A percentile compares a stretch with the other conserved stretches of the same genome.
phyloP scores from a whole-genome alignment of 768 basidiomycete species.

The Boletellus ananiceps region DNA sequence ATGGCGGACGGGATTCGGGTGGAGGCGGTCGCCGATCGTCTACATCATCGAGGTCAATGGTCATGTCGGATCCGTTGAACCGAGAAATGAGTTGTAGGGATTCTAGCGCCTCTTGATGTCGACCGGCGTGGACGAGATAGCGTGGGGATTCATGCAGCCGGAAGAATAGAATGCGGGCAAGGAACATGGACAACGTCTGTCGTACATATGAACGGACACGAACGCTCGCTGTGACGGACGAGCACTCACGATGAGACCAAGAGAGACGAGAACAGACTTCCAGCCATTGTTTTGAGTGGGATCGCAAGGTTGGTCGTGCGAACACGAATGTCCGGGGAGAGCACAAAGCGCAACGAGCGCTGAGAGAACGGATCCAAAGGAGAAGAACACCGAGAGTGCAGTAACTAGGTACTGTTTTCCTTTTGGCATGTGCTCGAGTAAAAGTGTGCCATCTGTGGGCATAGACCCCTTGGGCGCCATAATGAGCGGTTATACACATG shows the following conservation, averaged over 20 bases:
- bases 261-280: slow-evolving; percentile 73
- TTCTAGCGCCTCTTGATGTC: slow-evolving; percentile 78
- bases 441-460: slow-evolving; percentile 93
- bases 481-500: neutral
- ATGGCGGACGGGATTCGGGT: slow-evolving; percentile 15
- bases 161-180: slow-evolving; percentile 85
- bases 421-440: slow-evolving; percentile 89
- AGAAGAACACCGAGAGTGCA: slow-evolving; percentile 92
- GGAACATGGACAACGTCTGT: slow-evolving; percentile 85
- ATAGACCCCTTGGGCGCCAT: slow-evolving; percentile 70
- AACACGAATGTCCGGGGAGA: slow-evolving; percentile 73
- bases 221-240: neutral
- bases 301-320: slow-evolving; percentile 51
- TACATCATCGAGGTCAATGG: slow-evolving; percentile 70
- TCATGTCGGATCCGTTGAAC: slow-evolving; percentile 75
- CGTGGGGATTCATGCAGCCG: slow-evolving; percentile 91
- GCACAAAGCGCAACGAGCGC: slow-evolving; percentile 76
- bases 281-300: slow-evolving; percentile 79
- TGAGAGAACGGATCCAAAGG: slow-evolving; percentile 82
- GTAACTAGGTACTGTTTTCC: slow-evolving; percentile 91
- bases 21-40: slow-evolving; percentile 36
- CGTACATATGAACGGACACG: slow-evolving; percentile 1
- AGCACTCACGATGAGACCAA: slow-evolving; percentile 76
- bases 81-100: slow-evolving; percentile 79
- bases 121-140: slow-evolving; percentile 85